Evolutionary conservation across 2,329 filamentous ascomycete genomes (phyloP).

Genomic region (Lecanicillium sp.): DNA sequence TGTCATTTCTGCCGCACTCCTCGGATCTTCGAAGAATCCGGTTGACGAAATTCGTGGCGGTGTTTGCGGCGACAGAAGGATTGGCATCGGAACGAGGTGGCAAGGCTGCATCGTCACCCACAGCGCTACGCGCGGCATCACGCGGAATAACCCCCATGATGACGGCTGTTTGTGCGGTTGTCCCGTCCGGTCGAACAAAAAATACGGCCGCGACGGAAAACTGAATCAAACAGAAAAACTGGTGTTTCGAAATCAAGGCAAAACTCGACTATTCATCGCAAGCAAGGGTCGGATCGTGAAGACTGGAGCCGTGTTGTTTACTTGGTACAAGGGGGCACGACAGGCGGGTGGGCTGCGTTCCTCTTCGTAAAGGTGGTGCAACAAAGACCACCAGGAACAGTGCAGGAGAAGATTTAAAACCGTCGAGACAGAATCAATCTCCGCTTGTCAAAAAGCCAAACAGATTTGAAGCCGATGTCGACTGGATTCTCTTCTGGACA

Average conservation of each 20-base stretch:
- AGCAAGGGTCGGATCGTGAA: no score
- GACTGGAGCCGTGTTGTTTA: no score
- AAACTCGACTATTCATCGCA: conserved; percentile 1
- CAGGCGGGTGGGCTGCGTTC: conserved; percentile 1
- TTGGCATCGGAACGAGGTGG: not conserved
- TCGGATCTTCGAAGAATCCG: conserved; percentile 5
- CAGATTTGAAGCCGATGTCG: no score
- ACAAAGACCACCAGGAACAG: conserved; percentile 6
- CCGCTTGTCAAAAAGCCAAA: no score
- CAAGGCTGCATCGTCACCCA: no score
- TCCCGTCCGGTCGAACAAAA: no score
- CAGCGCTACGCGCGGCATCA: no score
- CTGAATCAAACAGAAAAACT: no score
- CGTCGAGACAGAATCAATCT: no score
- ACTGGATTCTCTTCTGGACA: no score
- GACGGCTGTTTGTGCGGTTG: not conserved
- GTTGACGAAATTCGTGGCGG: conserved; percentile 2
- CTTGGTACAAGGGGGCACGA: no score
- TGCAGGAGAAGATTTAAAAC: not conserved
- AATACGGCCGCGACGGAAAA: no score
- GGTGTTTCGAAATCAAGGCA: not conserved
- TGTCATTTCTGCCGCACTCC: conserved; percentile 23
- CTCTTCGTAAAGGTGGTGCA: conserved; percentile 5
- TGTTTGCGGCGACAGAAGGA: not conserved
- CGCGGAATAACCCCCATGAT: not conserved